Evolutionary conservation across 768 basidiomycete genomes (phyloP).

Genomic region (Russula lepida): DNA sequence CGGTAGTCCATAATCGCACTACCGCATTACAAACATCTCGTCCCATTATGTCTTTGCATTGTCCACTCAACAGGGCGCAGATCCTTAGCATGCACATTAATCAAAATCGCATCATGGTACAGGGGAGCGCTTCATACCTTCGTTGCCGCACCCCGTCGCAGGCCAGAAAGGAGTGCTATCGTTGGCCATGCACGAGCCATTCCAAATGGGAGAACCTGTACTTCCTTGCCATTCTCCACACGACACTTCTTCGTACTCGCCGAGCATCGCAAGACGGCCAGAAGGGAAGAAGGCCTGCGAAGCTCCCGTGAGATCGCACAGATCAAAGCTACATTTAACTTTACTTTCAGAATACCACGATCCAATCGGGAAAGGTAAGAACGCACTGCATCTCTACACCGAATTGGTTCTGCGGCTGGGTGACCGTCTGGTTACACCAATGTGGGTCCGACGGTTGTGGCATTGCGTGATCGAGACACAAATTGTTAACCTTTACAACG

Average conservation of each 20-base stretch:
- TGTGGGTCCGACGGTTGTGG: constrained; percentile 35
- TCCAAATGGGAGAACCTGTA: constrained; percentile 38
- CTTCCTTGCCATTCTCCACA: constrained; percentile 51
- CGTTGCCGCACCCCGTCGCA: constrained; percentile 42
- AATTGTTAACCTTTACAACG: constrained; percentile 43
- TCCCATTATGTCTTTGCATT: background rate
- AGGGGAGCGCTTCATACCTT: constrained; percentile 31
- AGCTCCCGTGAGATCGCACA: constrained; percentile 52
- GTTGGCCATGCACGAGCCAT: constrained; percentile 45
- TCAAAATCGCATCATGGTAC: background rate
- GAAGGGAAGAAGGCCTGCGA: constrained; percentile 46
- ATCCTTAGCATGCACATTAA: background rate
- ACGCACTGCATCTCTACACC: constrained; percentile 44
- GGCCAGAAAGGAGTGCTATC: constrained; percentile 43
- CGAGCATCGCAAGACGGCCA: constrained; percentile 44
- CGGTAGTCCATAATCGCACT: too few species aligned
- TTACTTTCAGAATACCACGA: background rate
- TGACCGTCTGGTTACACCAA: constrained; percentile 47
- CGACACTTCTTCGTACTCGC: constrained; percentile 45
- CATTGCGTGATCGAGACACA: constrained; percentile 32
- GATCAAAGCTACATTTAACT: constrained; percentile 40
- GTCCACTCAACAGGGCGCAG: background rate
- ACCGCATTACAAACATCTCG: background rate
- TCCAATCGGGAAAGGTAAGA: background rate
- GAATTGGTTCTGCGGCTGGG: constrained; percentile 31